Conservation (phyloP, 2,329 filamentous ascomycete species). For the Magnaporthiopsis incrustans region DNA sequence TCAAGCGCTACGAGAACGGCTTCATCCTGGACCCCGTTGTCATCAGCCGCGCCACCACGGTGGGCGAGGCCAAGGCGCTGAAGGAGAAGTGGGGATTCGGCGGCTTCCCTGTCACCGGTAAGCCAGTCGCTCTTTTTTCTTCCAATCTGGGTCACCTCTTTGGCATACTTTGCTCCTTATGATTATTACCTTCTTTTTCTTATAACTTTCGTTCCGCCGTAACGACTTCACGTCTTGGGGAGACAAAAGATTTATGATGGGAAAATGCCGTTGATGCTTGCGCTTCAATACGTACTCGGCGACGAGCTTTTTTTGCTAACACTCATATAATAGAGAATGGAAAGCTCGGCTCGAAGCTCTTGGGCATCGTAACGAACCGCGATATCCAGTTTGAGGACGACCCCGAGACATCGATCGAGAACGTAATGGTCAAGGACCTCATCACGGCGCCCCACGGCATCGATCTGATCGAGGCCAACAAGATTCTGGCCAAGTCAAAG, state of each 20-base stretch:
- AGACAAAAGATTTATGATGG: constrained; percentile 49
- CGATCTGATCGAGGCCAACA: constrained; percentile 81
- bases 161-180: constrained; percentile 32
- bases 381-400: constrained; percentile 95
- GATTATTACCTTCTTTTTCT: constrained; percentile 73
- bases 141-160: constrained; percentile 11
- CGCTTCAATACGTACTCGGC: not conserved
- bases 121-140: constrained; percentile 31
- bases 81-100: constrained; percentile 99
- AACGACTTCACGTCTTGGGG: constrained; percentile 82
- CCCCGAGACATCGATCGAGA: constrained; percentile 61
- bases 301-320: constrained; percentile 25
- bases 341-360: constrained; percentile 86
- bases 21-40: constrained; percentile 97
- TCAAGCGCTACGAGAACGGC: constrained; percentile 98
- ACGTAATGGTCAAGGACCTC: constrained; percentile 92
- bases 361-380: constrained; percentile 95
- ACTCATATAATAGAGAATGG: constrained; percentile 61
- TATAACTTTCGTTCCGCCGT: constrained; percentile 99
- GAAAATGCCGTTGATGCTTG: constrained; percentile 11
- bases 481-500: constrained; percentile 88
- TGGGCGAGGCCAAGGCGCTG: constrained; percentile 81
- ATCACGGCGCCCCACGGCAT: constrained; percentile 81
- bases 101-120: constrained; percentile 97
- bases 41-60: constrained; percentile 77